Conservation (phyloP, 495 filamentous ascomycete genomes). For the Cercophora newfieldiana region DNA sequence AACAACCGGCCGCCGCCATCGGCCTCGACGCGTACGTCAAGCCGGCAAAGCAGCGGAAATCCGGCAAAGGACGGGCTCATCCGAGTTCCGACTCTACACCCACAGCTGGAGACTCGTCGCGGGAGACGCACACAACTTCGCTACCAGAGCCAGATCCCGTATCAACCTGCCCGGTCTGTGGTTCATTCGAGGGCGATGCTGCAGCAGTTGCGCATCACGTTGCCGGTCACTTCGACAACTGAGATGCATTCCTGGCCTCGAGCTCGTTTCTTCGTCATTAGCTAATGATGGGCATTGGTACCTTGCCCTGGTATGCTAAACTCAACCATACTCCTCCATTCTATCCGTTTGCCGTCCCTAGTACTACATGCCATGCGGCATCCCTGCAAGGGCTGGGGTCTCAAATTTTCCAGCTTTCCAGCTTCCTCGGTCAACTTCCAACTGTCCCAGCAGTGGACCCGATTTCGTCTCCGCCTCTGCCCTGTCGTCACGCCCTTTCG, state of each 20-base stretch:
- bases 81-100: constrained; percentile 9
- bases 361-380: background rate
- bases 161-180: constrained; percentile 59
- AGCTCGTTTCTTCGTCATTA: background rate
- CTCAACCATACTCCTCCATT: background rate
- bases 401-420: too few species aligned
- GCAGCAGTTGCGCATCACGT: constrained; percentile 60
- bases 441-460: background rate
- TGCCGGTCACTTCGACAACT: constrained; percentile 50
- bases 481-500: background rate
- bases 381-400: background rate
- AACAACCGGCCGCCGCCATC: constrained; percentile 24
- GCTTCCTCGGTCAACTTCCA: background rate
- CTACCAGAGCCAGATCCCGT: constrained; percentile 13
- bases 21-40: constrained; percentile 50
- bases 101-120: constrained; percentile 17
- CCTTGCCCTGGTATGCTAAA: background rate
- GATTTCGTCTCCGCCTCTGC: background rate
- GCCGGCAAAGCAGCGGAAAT: constrained; percentile 39
- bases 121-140: background rate
- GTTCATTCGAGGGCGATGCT: constrained; percentile 59
- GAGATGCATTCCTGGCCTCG: background rate
- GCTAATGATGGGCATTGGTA: background rate
- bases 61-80: constrained; percentile 25
- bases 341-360: background rate